phyloP scores from a whole-genome alignment of 352 stramenopile species.

The Phytophthora vignae region DNA sequence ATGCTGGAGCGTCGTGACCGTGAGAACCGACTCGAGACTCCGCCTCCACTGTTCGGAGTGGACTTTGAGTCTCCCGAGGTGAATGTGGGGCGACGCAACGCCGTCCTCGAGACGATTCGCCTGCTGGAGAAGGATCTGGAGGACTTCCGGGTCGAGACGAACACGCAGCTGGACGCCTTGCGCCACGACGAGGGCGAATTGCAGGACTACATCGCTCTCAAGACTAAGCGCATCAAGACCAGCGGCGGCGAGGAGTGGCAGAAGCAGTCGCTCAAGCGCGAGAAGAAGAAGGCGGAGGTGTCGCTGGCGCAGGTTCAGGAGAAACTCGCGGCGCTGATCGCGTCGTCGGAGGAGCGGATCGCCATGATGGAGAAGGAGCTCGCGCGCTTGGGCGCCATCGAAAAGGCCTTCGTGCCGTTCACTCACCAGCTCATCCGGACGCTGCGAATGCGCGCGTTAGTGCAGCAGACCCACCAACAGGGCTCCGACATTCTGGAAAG shows the following conservation, averaged over 20 bases:
- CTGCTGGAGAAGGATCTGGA: constrained; percentile 67
- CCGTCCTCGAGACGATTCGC: constrained; percentile 54
- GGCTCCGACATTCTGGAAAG: constrained; percentile 49
- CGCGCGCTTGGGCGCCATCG: constrained; percentile 59
- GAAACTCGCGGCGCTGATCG: constrained; percentile 49
- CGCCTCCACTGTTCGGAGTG: constrained; percentile 55
- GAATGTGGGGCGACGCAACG: constrained; percentile 71
- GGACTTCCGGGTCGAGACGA: constrained; percentile 67
- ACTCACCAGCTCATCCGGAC: constrained; percentile 73
- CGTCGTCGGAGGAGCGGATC: constrained; percentile 62
- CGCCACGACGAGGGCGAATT: constrained; percentile 73
- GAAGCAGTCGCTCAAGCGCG: constrained; percentile 80
- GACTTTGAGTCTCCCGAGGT: constrained; percentile 73
- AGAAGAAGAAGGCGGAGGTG: constrained; percentile 83
- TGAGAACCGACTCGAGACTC: constrained; percentile 55
- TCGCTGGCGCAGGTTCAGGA: constrained; percentile 65
- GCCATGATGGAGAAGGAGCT: constrained; percentile 76
- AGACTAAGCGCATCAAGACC: constrained; percentile 77
- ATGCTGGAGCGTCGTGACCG: constrained; percentile 33
- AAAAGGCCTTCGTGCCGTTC: constrained; percentile 82
- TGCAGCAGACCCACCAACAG: constrained; percentile 51
- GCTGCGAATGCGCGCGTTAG: constrained; percentile 47
- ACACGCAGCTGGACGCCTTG: constrained; percentile 65
- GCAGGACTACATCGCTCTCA: constrained; percentile 78
- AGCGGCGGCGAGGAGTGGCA: constrained; percentile 83